Conservation (phyloP, 805 yeast genomes). For the Pichia occidentalis region DNA sequence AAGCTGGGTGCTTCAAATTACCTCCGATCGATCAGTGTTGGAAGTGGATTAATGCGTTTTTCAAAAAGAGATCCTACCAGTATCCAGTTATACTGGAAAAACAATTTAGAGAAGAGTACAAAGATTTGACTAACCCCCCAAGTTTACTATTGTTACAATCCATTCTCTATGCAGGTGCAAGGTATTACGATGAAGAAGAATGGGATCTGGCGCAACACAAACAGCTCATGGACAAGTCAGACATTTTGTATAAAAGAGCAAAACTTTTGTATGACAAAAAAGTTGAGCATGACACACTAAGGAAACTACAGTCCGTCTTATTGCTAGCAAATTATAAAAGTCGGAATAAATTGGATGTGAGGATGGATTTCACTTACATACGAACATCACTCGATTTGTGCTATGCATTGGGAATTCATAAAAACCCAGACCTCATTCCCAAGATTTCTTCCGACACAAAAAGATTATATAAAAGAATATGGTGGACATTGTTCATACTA, state of each 20-base stretch:
- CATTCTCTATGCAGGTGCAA: conserved; percentile 61
- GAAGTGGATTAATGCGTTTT: conserved; percentile 55
- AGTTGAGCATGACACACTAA: conserved; percentile 58
- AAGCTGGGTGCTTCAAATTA: conserved; percentile 56
- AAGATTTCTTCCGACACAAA: conserved; percentile 16
- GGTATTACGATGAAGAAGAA: conserved; percentile 49
- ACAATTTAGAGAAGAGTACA: conserved; percentile 52
- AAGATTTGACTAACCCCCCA: conserved; percentile 50
- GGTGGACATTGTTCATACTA: conserved; percentile 72
- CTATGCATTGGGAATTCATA: conserved; percentile 71
- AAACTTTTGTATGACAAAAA: conserved; percentile 67
- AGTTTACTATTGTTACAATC: conserved; percentile 59
- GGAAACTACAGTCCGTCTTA: conserved; percentile 54
- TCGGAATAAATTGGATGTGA: conserved; percentile 61
- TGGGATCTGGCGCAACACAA: conserved; percentile 37
- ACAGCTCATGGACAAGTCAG: conserved; percentile 32
- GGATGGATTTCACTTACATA: conserved; percentile 56
- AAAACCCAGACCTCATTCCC: conserved; percentile 28
- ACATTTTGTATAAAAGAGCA: conserved; percentile 63
- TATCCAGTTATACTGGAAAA: conserved; percentile 63
- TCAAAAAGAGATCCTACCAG: conserved; percentile 57
- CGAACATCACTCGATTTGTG: conserved; percentile 64
- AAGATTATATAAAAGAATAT: conserved; percentile 56
- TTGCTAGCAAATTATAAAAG: conserved; percentile 68
- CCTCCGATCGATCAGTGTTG: conserved; percentile 55